Base-by-base conservation (phyloP, 371 early-diverging fungal genomes). In the Mortierella sp. region DNA sequence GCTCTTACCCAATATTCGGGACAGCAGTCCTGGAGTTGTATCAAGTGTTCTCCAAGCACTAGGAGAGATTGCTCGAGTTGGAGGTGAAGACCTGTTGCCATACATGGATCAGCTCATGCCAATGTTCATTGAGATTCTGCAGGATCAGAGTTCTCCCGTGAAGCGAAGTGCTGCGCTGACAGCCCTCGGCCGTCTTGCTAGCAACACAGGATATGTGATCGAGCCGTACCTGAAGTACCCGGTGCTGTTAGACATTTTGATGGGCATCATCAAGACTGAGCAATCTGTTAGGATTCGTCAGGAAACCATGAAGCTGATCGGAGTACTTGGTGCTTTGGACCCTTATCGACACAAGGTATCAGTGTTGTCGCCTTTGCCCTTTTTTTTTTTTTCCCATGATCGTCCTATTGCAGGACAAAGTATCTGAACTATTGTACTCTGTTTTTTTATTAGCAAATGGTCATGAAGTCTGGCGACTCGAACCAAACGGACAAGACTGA, bases 251-350 rank as follows among this genome's bases (percentile, higher is more conserved):
- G 86, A 89, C 59, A 86, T 92, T 30, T 80, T 97, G 23, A 89
- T 95, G 38, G 80, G 78, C n/a, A 94, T 97, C 34, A 80, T 98
- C 48, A 95, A 95, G 68, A 87, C 92, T 0, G 98, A 96, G 82
- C 92, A 87, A 63, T 85, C 72, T 23, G 72, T 67, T 14, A 80
- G 80, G 3, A 91, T 97, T 26, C 85, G 97, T 24, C 82, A 89
- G 27, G 96, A 96, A 69, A 92, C 94, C 0, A 91, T 96, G 39
- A 95, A 93, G 58, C 80, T 94, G 14, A 86, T 98, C 68, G 99
- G 99, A 65, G 93, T 95, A 21, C 81, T 98, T 5, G 99, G 99
- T 45, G 99, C 99, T 1, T 74, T 98, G 41, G 98, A 97, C 85
- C 98, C 99, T 18, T 96, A 96, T 79, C 82, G 87, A 53, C 93